phyloP scores from a whole-genome alignment of 257 asterid species.

The Henckelia pumila region DNA sequence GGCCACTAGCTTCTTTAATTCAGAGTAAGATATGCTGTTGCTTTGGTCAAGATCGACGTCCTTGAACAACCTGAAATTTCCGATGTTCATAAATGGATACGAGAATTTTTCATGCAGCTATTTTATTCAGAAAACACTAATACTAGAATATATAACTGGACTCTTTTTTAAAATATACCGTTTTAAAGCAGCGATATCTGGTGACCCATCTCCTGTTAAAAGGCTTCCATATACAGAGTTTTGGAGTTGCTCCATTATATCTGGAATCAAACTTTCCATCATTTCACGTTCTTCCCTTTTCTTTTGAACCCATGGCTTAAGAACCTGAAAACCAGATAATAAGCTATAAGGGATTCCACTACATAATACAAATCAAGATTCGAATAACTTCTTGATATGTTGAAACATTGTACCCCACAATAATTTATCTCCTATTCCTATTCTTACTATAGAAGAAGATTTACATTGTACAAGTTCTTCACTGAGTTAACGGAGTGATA shows the following conservation, averaged over 20 bases:
- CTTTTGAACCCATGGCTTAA: constrained; percentile 58
- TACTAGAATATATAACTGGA: neutral
- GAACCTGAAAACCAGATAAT: constrained; percentile 30
- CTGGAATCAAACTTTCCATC: constrained; percentile 31
- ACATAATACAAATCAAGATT: neutral
- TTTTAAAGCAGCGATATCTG: constrained; percentile 28
- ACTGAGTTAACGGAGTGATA: neutral
- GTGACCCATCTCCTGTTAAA: constrained; percentile 27
- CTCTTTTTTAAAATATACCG: neutral
- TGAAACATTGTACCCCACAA: too few species aligned
- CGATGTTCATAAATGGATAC: neutral
- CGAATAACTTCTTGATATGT: neutral
- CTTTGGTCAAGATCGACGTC: constrained; percentile 43
- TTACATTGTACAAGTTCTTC: neutral
- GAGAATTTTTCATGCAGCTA: neutral
- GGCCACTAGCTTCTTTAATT: constrained; percentile 40
- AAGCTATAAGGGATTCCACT: neutral
- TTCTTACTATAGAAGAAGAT: too few species aligned
- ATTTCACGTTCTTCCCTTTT: constrained; percentile 53
- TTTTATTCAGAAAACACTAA: neutral
- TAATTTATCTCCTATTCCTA: too few species aligned
- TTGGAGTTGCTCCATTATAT: constrained; percentile 26
- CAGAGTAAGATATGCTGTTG: constrained; percentile 37
- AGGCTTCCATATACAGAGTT: constrained; percentile 26
- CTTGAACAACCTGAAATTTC: constrained; percentile 29